Conservation (phyloP, 345 rosid species). For the Balakata baccata region DNA sequence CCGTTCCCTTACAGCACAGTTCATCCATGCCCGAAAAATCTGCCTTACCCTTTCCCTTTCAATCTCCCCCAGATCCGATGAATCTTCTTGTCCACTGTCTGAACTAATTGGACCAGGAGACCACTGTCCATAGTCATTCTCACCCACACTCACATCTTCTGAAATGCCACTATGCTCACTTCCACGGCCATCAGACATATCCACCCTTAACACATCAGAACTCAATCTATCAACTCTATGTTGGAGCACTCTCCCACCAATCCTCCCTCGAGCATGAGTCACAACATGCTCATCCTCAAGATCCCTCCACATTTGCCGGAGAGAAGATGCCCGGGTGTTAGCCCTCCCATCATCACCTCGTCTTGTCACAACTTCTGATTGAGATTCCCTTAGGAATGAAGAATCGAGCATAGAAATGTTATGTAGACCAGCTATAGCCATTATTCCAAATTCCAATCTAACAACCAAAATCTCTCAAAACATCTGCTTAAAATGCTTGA, state of each 20-base stretch:
- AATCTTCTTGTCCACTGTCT: slow-evolving; percentile 53
- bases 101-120: slow-evolving; percentile 45
- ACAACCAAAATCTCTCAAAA: slow-evolving; percentile 22
- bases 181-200: slow-evolving; percentile 38
- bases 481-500: slow-evolving; percentile 40
- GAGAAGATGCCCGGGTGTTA: slow-evolving; percentile 69
- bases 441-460: slow-evolving; percentile 25
- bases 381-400: slow-evolving; percentile 67
- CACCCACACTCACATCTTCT: slow-evolving; percentile 44
- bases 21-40: slow-evolving; percentile 84
- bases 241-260: slow-evolving; percentile 42
- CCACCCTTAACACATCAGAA: slow-evolving; percentile 36
- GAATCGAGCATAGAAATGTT: slow-evolving; percentile 69
- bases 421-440: slow-evolving; percentile 89
- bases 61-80: slow-evolving; percentile 62
- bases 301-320: slow-evolving; percentile 84
- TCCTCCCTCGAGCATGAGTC: slow-evolving; percentile 56
- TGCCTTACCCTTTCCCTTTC: slow-evolving; percentile 91
- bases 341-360: slow-evolving; percentile 53
- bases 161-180: slow-evolving; percentile 38
- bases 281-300: slow-evolving; percentile 81
- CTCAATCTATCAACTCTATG: slow-evolving; percentile 40
- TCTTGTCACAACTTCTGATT: slow-evolving; percentile 47
- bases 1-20: slow-evolving; percentile 51
- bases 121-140: slow-evolving; percentile 56